These are phyloP conservation scores for Talaromyces liani DNA, from an alignment of 495 filamentous ascomycete genomes.

Conservation along the genomic window DNA sequence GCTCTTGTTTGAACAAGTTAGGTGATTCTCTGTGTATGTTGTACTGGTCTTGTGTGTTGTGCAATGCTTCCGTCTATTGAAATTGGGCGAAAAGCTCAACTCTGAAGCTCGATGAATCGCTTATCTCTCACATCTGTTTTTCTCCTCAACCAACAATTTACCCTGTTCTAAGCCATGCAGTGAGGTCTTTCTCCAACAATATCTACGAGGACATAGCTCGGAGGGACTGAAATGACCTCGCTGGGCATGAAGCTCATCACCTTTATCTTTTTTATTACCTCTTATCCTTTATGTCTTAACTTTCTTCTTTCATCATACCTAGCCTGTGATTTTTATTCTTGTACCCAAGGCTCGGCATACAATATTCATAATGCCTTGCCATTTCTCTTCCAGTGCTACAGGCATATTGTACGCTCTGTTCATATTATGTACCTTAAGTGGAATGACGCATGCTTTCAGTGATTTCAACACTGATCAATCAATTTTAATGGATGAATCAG, in stretches of 20 bases:
- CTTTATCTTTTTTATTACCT: constrained; percentile 8
- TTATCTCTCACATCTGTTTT: neutral
- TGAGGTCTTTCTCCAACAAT: neutral
- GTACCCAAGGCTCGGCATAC: neutral
- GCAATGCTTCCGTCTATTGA: neutral
- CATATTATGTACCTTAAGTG: constrained; percentile 10
- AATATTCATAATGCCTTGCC: constrained; percentile 4
- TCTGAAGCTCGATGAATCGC: neutral
- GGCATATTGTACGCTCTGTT: constrained; percentile 4
- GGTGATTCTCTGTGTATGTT: neutral
- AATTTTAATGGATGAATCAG: neutral
- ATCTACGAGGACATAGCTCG: neutral
- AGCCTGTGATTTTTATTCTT: constrained; percentile 3
- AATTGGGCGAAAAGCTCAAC: neutral
- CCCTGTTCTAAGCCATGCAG: neutral
- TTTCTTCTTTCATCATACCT: constrained; percentile 6
- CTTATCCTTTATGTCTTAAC: constrained; percentile 8
- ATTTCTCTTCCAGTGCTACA: constrained; percentile 2
- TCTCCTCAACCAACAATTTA: neutral
- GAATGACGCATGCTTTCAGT: constrained; percentile 1
- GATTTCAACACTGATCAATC: constrained; percentile 1
- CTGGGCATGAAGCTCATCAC: neutral
- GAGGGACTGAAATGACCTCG: neutral
- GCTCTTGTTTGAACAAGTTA: neutral
- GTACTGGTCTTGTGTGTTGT: neutral